Base-by-base conservation (phyloP, 306 rosid species). In the Pterocarpus santalinus region DNA sequence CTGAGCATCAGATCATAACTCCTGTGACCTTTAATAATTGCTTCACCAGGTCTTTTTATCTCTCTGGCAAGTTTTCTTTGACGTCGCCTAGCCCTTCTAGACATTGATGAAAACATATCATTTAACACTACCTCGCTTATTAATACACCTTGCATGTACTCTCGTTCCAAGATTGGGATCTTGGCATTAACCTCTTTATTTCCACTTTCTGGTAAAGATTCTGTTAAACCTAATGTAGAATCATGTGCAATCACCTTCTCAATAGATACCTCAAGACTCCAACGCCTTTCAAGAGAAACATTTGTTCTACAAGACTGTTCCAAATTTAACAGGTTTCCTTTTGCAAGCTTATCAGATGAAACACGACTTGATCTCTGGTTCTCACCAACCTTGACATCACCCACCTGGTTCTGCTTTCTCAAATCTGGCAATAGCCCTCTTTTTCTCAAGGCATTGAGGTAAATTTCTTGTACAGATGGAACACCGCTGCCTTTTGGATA, bases 261-360 rank as follows among this genome's bases (percentile, higher is more conserved):
- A 77, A 94, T 90, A 32, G 98, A 88, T 12, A 90, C 95, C 90
- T 94, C 98, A 35, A 94, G 97, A 86, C 98, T 94, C 98, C 98
- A 94, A 11, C 98, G 95, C 90, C 98, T 88, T 84, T 94, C 92
- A 65, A 94, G 86, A 84, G 97, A 85, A 78, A 94, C 89, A 81
- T 94, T 94, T 85, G 81, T 87, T 76, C 72, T 73, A 60, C 79
- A 84, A 60, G 92, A 88, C 43, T 88, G 92, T 64, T 93, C 96
- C 77, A 93, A 81, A 85, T 91, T 90, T 72, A 93, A 47, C 83
- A 93, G 69, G 86, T 75, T 90, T 56, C 93, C 88, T 57, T 89
- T 93, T 16, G 90, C 83, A 68, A 87, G 79, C 69, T 87, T 92
- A 79, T 89, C 88, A 55, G 88, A 82, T 36, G 92, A 72, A 79